Evolutionary conservation across 2,329 filamentous ascomycete species (phyloP).

Genomic region (Fusarium buxicola): DNA sequence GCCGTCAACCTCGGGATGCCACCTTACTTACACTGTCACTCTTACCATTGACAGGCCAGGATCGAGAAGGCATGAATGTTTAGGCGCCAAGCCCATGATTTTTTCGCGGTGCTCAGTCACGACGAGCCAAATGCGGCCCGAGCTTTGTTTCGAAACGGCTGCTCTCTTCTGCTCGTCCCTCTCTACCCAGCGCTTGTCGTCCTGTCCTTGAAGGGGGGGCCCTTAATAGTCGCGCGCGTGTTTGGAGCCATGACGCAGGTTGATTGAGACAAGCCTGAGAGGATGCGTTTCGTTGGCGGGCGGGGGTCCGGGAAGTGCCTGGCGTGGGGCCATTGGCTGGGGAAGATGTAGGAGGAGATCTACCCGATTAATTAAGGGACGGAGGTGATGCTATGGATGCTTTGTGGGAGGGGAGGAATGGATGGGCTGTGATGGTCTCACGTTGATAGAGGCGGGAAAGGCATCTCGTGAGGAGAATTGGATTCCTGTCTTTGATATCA

Average conservation of each 20-base stretch:
- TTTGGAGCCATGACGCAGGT: conserved; percentile 31
- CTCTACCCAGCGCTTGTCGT: conserved; percentile 15
- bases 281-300: conserved; percentile 15
- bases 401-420: too few species aligned
- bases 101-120: neutral
- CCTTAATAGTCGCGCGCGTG: conserved; percentile 41
- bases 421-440: too few species aligned
- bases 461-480: neutral
- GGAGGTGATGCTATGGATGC: conserved; percentile 8
- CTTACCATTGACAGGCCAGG: neutral
- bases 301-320: neutral
- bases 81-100: neutral
- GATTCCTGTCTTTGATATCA: neutral
- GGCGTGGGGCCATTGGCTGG: neutral
- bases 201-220: neutral
- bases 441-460: neutral
- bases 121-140: conserved; percentile 3
- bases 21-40: neutral
- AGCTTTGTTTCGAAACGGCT: conserved; percentile 10
- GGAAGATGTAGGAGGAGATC: neutral
- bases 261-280: conserved; percentile 27
- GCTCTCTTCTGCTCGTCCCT: too few species aligned
- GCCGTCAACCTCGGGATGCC: neutral
- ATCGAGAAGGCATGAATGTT: neutral
- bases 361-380: conserved; percentile 10